Evolutionary conservation across 768 basidiomycete genomes (phyloP).

Genomic region (Lactarius evosmus): DNA sequence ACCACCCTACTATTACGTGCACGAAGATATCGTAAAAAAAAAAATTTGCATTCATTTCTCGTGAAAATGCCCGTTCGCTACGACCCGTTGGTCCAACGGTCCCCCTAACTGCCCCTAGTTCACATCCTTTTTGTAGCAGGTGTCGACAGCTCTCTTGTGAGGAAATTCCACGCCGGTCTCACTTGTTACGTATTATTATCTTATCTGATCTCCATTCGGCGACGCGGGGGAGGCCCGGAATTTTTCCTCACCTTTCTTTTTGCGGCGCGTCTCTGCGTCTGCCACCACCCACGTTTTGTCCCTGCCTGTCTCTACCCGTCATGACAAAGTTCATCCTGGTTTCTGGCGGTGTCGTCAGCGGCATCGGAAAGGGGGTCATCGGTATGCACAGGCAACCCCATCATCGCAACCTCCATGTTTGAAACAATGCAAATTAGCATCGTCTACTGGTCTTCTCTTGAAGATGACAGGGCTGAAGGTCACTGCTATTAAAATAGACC

Average conservation of each 20-base stretch:
- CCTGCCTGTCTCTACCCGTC: conserved; percentile 2
- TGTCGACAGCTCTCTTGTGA: too few species aligned
- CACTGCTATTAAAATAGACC: conserved; percentile 99
- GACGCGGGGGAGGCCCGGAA: not conserved
- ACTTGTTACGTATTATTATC: not conserved
- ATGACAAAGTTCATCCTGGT: conserved; percentile 98
- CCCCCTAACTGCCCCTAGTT: too few species aligned
- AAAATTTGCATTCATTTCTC: too few species aligned
- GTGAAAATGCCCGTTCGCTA: too few species aligned
- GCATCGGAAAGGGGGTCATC: conserved; percentile 99
- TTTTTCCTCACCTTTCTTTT: conserved; percentile 3
- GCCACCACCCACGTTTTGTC: not conserved
- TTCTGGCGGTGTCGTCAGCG: conserved; percentile 95
- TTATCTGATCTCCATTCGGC: conserved; percentile 15
- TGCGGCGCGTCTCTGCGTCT: conserved; percentile 5
- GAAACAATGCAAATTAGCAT: conserved; percentile 53
- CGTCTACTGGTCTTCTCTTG: conserved; percentile 91
- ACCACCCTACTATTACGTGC: too few species aligned
- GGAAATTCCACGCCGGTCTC: too few species aligned
- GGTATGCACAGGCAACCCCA: conserved; percentile 51
- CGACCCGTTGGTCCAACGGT: too few species aligned
- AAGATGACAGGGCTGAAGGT: conserved; percentile 96
- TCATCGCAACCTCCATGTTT: conserved; percentile 31
- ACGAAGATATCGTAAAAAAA: too few species aligned
- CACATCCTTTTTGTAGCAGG: too few species aligned